Conservation (phyloP, 148 eudicot genomes). For the Amaranthus hypochondriacus region DNA sequence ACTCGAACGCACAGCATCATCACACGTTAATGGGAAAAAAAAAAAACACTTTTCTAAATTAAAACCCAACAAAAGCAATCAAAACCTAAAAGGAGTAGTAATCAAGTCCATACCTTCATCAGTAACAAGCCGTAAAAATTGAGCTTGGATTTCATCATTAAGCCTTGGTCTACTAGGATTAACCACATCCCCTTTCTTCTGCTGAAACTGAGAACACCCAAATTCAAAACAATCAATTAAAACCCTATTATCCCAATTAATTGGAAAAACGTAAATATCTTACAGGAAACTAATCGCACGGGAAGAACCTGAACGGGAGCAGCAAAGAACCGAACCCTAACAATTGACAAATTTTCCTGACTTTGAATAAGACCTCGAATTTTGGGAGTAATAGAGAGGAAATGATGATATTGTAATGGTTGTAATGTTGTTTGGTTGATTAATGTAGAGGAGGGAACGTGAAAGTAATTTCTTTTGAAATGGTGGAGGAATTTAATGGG, state of each 20-base stretch:
- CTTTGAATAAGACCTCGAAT: conserved; percentile 6
- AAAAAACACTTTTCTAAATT: too few relatives aligned
- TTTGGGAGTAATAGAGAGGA: conserved; percentile 13
- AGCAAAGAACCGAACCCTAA: conserved; percentile 60
- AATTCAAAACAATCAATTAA: neutral
- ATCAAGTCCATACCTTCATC: conserved; percentile 48
- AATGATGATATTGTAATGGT: neutral
- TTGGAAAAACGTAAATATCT: neutral
- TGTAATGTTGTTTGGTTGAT: conserved; percentile 22
- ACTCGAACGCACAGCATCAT: too few relatives aligned
- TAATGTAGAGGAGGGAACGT: conserved; percentile 19
- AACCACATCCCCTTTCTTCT: conserved; percentile 38
- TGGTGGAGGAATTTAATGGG: conserved; percentile 27
- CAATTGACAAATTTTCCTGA: conserved; percentile 18
- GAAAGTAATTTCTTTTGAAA: conserved; percentile 36
- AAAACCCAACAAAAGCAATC: too few relatives aligned
- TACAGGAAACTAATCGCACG: neutral
- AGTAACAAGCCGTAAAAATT: conserved; percentile 52
- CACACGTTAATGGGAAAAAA: too few relatives aligned
- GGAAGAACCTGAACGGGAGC: conserved; percentile 61
- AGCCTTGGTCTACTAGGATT: conserved; percentile 38
- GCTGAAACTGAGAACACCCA: conserved; percentile 21
- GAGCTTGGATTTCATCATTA: conserved; percentile 61
- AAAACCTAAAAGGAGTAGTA: too few relatives aligned
- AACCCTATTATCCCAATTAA: neutral